Conservation (phyloP, 1,139 yeast species). For the Candida neerlandica region DNA sequence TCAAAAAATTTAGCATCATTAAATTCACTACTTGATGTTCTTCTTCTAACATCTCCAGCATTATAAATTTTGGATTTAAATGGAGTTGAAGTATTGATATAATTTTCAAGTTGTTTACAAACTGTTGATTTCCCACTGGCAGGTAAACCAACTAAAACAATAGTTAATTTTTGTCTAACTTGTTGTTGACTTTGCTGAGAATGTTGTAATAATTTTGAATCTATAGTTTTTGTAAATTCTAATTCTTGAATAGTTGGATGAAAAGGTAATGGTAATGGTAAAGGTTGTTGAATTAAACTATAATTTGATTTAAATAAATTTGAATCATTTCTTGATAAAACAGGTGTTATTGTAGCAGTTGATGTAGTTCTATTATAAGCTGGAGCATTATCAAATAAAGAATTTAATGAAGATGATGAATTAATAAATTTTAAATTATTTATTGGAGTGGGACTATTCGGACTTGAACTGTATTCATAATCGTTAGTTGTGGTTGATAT, state of each 20-base stretch:
- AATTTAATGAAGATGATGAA: slow-evolving; percentile 30
- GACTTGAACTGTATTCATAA: slow-evolving; percentile 3
- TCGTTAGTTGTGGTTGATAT: neutral
- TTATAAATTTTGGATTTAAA: slow-evolving; percentile 46
- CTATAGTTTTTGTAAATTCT: slow-evolving; percentile 14
- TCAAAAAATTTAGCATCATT: slow-evolving; percentile 44
- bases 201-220: slow-evolving; percentile 11
- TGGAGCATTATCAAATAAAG: slow-evolving; percentile 25
- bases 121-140: slow-evolving; percentile 74
- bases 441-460: slow-evolving; percentile 6
- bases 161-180: slow-evolving; percentile 11
- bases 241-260: slow-evolving; percentile 9
- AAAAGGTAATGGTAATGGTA: too few species aligned
- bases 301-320: slow-evolving; percentile 4
- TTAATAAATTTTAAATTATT: slow-evolving; percentile 14
- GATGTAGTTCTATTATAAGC: slow-evolving; percentile 6
- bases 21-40: slow-evolving; percentile 20
- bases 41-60: slow-evolving; percentile 61
- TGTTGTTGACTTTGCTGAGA: slow-evolving; percentile 2
- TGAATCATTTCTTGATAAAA: slow-evolving; percentile 15
- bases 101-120: slow-evolving; percentile 51
- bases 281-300: neutral
- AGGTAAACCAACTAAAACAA: slow-evolving; percentile 64
- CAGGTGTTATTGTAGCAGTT: slow-evolving; percentile 18
- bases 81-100: slow-evolving; percentile 31